These are phyloP conservation scores for Russula abietina DNA, from an alignment of 768 basidiomycete genomes.

Conservation along the genomic window DNA sequence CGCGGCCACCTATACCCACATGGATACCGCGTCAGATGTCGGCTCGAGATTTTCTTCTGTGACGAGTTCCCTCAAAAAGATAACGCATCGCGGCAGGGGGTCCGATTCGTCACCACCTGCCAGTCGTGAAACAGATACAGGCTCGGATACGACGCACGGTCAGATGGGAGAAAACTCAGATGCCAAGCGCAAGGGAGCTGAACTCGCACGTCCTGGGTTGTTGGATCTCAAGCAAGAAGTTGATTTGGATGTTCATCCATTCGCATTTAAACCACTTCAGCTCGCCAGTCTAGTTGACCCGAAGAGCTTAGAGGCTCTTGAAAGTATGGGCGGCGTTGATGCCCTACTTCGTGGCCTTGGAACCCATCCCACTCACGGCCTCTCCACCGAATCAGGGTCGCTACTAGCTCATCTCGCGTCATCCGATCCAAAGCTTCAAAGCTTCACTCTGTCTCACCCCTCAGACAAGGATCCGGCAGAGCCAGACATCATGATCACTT, in stretches of 20 bases:
- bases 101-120: conserved; percentile 23
- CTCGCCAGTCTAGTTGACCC: too few relatives aligned
- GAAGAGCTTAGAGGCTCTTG: too few relatives aligned
- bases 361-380: conserved; percentile 46
- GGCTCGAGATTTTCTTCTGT: conserved; percentile 27
- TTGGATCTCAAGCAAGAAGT: conserved; percentile 36
- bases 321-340: too few relatives aligned
- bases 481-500: too few relatives aligned
- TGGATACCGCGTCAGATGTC: too few relatives aligned
- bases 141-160: conserved; percentile 12
- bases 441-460: too few relatives aligned
- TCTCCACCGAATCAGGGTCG: conserved; percentile 21
- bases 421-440: too few relatives aligned
- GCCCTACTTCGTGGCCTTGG: too few relatives aligned
- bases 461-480: too few relatives aligned
- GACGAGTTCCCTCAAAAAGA: conserved; percentile 22
- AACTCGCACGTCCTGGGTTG: conserved; percentile 27
- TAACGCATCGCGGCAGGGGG: too few relatives aligned
- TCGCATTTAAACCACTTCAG: conserved; percentile 64
- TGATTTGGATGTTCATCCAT: conserved; percentile 61
- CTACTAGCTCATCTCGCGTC: too few relatives aligned
- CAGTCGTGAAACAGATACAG: conserved; percentile 18
- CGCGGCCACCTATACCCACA: conserved; percentile 34
- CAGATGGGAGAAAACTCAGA: conserved; percentile 23
- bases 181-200: conserved; percentile 8